Percentiles rank a stretch among this genome's conserved stretches.
Conservation (phyloP, 495 filamentous ascomycete species). For the Xylaria nigripes region DNA sequence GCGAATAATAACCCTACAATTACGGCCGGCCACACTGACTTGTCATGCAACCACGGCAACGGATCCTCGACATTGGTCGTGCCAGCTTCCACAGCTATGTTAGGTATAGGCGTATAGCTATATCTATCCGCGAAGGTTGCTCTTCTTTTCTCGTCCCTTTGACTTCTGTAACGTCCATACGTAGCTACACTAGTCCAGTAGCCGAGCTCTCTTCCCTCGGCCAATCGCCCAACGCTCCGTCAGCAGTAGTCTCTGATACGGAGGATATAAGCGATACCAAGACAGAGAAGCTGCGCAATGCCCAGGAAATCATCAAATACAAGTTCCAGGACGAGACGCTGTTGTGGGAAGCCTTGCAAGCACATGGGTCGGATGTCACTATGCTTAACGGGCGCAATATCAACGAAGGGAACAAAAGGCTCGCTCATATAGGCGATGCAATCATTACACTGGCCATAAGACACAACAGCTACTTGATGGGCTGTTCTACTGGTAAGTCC, state of each 20-base stretch:
- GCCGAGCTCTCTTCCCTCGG: background rate
- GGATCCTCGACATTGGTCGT: background rate
- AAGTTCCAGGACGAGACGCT: background rate
- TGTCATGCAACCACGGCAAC: background rate
- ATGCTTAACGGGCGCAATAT: background rate
- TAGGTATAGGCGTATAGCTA: background rate
- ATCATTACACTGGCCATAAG: background rate
- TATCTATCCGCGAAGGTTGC: background rate
- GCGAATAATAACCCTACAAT: no score
- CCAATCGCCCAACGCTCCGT: no score
- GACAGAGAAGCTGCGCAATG: background rate
- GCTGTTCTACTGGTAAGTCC: background rate
- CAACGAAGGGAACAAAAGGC: background rate
- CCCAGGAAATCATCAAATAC: background rate
- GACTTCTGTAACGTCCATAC: background rate
- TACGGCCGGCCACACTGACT: no score
- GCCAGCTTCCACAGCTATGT: background rate
- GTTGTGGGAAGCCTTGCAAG: constrained; percentile 6
- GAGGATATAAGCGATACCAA: background rate
- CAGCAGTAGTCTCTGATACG: background rate
- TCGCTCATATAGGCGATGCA: background rate
- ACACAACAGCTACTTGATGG: background rate
- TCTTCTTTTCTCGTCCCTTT: background rate
- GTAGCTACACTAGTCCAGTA: background rate
- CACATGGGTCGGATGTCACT: background rate